phyloP scores from a whole-genome alignment of 2,329 filamentous ascomycete genomes.

The Cercospora zeae-maydis region DNA sequence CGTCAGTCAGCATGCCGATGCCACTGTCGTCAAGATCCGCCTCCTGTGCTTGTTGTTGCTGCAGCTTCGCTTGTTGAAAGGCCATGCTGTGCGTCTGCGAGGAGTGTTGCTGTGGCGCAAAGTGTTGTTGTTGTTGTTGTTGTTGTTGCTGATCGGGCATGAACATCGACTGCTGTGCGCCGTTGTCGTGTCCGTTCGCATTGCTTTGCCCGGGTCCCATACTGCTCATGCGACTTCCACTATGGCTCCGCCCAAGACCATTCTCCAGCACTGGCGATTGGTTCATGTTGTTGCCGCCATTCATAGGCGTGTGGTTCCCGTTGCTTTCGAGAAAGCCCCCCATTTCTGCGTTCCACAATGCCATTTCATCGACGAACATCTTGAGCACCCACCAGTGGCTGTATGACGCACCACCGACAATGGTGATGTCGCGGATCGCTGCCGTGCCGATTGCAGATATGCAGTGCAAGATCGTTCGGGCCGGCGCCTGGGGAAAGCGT shows the following conservation, averaged over 20 bases:
- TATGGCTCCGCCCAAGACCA: constrained; percentile 28
- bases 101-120: constrained; percentile 22
- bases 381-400: constrained; percentile 95
- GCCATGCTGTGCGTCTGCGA: constrained; percentile 17
- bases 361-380: constrained; percentile 93
- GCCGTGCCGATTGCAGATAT: constrained; percentile 72
- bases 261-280: constrained; percentile 29
- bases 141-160: constrained; percentile 23
- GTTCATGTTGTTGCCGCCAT: constrained; percentile 16
- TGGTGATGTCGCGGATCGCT: constrained; percentile 76
- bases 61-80: constrained; percentile 12
- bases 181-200: constrained; percentile 16
- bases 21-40: constrained; percentile 39
- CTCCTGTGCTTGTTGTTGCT: constrained; percentile 24
- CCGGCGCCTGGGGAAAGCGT: constrained; percentile 70
- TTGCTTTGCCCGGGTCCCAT: constrained; percentile 29
- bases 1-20: constrained; percentile 39
- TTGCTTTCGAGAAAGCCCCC: constrained; percentile 72
- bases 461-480: constrained; percentile 70
- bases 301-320: constrained; percentile 7
- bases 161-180: constrained; percentile 19
- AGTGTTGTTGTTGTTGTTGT: constrained; percentile 20
- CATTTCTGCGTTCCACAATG: constrained; percentile 81
- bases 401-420: constrained; percentile 73
- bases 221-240: constrained; percentile 35